These are phyloP conservation scores for Prunus mume DNA, from an alignment of 306 rosid species.

Conservation along the genomic window DNA sequence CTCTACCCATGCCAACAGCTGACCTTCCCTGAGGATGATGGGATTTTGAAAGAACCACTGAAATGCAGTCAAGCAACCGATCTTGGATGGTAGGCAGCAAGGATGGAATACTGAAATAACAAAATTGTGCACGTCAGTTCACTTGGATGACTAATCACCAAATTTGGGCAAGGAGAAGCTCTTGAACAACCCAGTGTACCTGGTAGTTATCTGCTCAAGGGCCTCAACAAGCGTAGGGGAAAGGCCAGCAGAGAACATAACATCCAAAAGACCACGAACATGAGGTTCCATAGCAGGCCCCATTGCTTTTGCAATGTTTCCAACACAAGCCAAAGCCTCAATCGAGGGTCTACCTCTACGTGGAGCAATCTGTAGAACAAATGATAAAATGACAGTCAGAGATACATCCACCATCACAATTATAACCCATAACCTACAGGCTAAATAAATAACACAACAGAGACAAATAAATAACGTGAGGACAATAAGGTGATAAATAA, in stretches of 20 bases:
- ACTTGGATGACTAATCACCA: slow-evolving; percentile 12
- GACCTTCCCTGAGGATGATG: slow-evolving; percentile 67
- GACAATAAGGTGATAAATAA: too few relatives aligned
- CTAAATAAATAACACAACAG: slow-evolving; percentile 15
- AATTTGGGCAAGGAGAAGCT: slow-evolving; percentile 14
- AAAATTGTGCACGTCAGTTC: slow-evolving; percentile 20
- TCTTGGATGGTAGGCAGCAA: slow-evolving; percentile 90
- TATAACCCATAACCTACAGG: slow-evolving; percentile 20
- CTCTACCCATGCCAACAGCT: slow-evolving; percentile 53
- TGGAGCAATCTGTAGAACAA: slow-evolving; percentile 81
- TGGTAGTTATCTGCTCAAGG: slow-evolving; percentile 73
- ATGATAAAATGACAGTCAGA: slow-evolving; percentile 28
- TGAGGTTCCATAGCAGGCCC: slow-evolving; percentile 86
- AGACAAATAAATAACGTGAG: slow-evolving; percentile 3
- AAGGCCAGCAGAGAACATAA: slow-evolving; percentile 91
- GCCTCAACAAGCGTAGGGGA: slow-evolving; percentile 87
- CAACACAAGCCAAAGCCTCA: slow-evolving; percentile 99
- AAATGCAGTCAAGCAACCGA: slow-evolving; percentile 88
- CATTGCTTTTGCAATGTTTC: slow-evolving; percentile 97
- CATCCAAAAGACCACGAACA: slow-evolving; percentile 85
- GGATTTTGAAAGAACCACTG: slow-evolving; percentile 83
- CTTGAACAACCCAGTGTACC: slow-evolving; percentile 35
- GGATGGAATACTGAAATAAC: slow-evolving; percentile 68
- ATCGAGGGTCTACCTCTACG: slow-evolving; percentile 93
- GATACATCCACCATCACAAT: slow-evolving; percentile 19